phyloP scores from a whole-genome alignment of 2,329 filamentous ascomycete genomes.

The Berkeleyomyces rouxiae region DNA sequence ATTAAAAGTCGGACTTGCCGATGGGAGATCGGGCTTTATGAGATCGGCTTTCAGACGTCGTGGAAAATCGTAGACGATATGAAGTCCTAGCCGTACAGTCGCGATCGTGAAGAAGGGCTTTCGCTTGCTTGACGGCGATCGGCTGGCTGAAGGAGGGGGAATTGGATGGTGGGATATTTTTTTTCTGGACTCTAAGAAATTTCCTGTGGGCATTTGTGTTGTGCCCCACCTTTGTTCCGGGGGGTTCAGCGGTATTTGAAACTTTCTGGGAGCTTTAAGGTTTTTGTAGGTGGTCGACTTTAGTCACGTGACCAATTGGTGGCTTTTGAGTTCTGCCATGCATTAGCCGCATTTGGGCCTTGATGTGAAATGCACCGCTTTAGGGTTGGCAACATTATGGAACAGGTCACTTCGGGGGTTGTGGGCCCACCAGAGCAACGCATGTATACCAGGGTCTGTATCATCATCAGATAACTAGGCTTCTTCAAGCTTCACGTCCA shows the following conservation, averaged over 20 bases:
- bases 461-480: no score
- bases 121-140: conserved; percentile 8
- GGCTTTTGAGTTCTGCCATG: no score
- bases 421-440: no score
- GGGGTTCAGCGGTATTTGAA: not conserved
- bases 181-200: conserved; percentile 8
- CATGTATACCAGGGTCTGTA: no score
- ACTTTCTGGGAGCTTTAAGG: not conserved
- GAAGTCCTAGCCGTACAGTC: conserved; percentile 6
- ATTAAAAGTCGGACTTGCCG: conserved; percentile 10
- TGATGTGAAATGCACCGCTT: no score
- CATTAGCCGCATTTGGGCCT: no score
- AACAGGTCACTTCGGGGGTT: no score
- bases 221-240: conserved; percentile 2
- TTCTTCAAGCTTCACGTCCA: no score
- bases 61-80: not conserved
- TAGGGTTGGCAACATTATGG: no score
- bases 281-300: not conserved
- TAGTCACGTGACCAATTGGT: not conserved
- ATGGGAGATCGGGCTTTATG: not conserved
- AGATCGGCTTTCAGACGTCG: conserved; percentile 5
- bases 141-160: conserved; percentile 6
- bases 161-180: conserved; percentile 11
- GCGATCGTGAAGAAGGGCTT: conserved; percentile 9
- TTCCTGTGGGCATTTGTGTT: conserved; percentile 8